Evolutionary conservation across 495 filamentous ascomycete species (phyloP), one percentile per base, ranked within the genome.

Genomic region (Penicillium subrubescens): DNA sequence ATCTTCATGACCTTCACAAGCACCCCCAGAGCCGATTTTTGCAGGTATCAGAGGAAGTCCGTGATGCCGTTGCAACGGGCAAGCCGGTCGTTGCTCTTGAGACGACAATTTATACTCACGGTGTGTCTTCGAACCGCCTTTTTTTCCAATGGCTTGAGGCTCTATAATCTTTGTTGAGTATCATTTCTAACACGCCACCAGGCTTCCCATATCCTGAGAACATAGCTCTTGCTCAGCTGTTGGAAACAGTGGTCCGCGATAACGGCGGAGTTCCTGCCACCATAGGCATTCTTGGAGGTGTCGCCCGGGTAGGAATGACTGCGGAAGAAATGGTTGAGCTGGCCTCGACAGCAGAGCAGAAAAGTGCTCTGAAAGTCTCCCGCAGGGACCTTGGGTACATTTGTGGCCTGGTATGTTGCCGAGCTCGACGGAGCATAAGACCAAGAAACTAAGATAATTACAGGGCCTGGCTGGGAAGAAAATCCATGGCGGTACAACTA

Each of bases 201-300:
- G 95, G 95, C 27, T 94, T 93, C 67, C 89, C 96, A 39, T 92
- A 92, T 62, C 88, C 92, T 2, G 90, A 94, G 39, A 94, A 92
- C 66, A 79, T 90, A 41, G 82, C 86, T 11, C 84, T 99, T 7
- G 88, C 90, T 17, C 77, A 81, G 8, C 73, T 84, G 23, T 82
- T 97, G 15, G 94, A 98, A 75, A 84, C 84, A 8, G 78, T 93
- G 8, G 88, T 97, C 43, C 89, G 95, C 58, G 73, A 78, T 8
- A 86, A 93, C 77, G 95, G 95, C 37, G 95, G 87, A 17, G 85
- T 97, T 23, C 95, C 95, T n/a, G 95, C 95, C 19, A 96, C 94
- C 1, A 90, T 96, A 72, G 95, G 92, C 44, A 83, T 99, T 23
- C 71, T 97, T 8, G 85, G 89, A 66, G 95, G 95, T 34, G 79